Conservation (phyloP, 2,329 filamentous ascomycete genomes). For the Fusarium begoniae region DNA sequence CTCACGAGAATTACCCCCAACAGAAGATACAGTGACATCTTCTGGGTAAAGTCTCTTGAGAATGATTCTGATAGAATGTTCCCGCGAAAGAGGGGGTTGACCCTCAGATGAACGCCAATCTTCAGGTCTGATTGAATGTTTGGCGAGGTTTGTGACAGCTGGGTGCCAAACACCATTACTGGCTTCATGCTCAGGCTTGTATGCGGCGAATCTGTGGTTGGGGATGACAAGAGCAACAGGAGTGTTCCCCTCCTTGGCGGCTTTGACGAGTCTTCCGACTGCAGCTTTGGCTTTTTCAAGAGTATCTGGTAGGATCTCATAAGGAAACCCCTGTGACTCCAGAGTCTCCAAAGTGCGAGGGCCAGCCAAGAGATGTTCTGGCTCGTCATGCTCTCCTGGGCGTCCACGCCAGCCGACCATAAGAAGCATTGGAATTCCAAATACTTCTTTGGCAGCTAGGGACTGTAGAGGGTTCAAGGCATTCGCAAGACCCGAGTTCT, state of each 20-base stretch:
- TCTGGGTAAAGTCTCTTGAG: not conserved
- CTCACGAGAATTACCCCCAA: slow-evolving; percentile 9
- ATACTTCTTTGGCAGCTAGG: slow-evolving; percentile 8
- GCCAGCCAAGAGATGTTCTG: not conserved
- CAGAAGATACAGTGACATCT: slow-evolving; percentile 11
- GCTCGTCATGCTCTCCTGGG: slow-evolving; percentile 3
- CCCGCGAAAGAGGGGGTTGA: not conserved
- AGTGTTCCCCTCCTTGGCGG: not conserved
- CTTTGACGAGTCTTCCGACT: not conserved
- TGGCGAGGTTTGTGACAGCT: not conserved
- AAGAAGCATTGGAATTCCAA: slow-evolving; percentile 13
- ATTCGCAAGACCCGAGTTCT: not conserved
- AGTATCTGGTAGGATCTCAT: not conserved
- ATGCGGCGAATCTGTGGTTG: not conserved
- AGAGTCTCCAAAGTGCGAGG: not conserved
- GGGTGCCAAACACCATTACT: not conserved
- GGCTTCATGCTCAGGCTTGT: not conserved
- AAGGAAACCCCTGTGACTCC: not conserved
- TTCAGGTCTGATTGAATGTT: not conserved
- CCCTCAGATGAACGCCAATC: not conserved
- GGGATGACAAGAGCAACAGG: not conserved
- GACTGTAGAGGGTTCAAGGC: slow-evolving; percentile 11
- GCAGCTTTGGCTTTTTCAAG: not conserved
- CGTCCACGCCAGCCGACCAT: slow-evolving; percentile 4
- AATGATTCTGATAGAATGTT: not conserved